Evolutionary conservation across 192 early-diverging fungal genomes (phyloP).

Genomic region (Coemansia sp.): DNA sequence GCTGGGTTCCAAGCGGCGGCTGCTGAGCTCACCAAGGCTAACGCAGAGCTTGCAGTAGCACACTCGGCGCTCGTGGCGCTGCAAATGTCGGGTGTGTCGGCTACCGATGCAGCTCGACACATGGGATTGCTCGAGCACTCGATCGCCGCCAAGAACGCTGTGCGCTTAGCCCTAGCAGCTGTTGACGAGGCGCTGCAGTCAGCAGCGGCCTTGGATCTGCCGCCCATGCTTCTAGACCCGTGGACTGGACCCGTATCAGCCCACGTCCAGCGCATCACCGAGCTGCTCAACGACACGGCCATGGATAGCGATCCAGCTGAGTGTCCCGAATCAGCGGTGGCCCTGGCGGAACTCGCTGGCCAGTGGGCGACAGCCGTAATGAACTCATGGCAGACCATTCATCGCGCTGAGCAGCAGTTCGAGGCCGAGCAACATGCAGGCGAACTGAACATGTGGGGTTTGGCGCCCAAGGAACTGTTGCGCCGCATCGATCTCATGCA

Average conservation of each 20-base stretch:
- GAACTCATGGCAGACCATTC: slow-evolving; percentile 44
- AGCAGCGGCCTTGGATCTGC: neutral
- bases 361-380: slow-evolving; percentile 42
- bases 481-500: slow-evolving; percentile 27
- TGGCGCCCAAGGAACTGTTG: slow-evolving; percentile 41
- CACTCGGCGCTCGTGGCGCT: slow-evolving; percentile 2
- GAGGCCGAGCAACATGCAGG: neutral
- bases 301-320: neutral
- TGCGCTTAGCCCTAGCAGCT: neutral
- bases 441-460: slow-evolving; percentile 31
- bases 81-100: slow-evolving; percentile 10
- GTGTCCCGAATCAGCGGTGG: neutral
- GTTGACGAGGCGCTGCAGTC: neutral
- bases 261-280: neutral
- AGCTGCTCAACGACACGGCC: neutral
- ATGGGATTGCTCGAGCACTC: neutral
- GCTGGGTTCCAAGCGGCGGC: slow-evolving; percentile 1
- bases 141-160: neutral
- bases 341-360: slow-evolving; percentile 21
- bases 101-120: neutral
- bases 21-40: slow-evolving; percentile 1
- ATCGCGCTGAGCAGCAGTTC: slow-evolving; percentile 29
- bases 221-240: slow-evolving; percentile 5
- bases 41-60: slow-evolving; percentile 4
- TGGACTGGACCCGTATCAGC: slow-evolving; percentile 2